A percentile compares a stretch with the other conserved stretches of the same genome.
Conservation (phyloP, 1,139 yeast species). For the Blastobotrys capitulatus region DNA sequence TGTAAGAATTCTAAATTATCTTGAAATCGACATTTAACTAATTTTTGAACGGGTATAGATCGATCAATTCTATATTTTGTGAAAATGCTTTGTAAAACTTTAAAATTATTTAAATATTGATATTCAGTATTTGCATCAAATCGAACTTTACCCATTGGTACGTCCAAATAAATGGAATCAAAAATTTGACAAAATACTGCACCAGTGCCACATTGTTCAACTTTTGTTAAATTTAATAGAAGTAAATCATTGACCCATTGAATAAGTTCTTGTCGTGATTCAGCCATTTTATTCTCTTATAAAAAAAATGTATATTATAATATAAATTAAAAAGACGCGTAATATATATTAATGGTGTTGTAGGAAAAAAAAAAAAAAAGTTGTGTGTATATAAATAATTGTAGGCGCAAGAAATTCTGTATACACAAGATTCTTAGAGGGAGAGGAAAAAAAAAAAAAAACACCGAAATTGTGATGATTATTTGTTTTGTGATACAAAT, state of each 20-base stretch:
- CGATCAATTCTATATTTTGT: constrained; percentile 66
- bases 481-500: no score
- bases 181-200: constrained; percentile 90
- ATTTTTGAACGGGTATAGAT: constrained; percentile 70
- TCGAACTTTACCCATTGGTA: constrained; percentile 71
- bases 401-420: not conserved
- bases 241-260: constrained; percentile 78
- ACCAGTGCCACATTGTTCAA: constrained; percentile 94
- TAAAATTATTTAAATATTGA: constrained; percentile 75
- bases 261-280: constrained; percentile 76
- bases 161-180: constrained; percentile 76
- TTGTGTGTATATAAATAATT: not conserved
- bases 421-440: no score
- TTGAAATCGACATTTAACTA: constrained; percentile 84
- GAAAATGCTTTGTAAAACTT: constrained; percentile 75
- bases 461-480: no score
- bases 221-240: constrained; percentile 60
- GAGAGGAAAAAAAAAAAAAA: no score
- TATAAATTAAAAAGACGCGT: not conserved
- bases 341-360: not conserved
- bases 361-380: not conserved
- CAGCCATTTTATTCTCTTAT: constrained; percentile 42
- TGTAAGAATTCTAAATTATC: constrained; percentile 91
- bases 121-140: constrained; percentile 68
- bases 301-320: not conserved